A percentile compares a stretch with the other conserved stretches of the same genome.
phyloP scores from a whole-genome alignment of 2,329 filamentous ascomycete genomes.

The Grosmannia huntii region DNA sequence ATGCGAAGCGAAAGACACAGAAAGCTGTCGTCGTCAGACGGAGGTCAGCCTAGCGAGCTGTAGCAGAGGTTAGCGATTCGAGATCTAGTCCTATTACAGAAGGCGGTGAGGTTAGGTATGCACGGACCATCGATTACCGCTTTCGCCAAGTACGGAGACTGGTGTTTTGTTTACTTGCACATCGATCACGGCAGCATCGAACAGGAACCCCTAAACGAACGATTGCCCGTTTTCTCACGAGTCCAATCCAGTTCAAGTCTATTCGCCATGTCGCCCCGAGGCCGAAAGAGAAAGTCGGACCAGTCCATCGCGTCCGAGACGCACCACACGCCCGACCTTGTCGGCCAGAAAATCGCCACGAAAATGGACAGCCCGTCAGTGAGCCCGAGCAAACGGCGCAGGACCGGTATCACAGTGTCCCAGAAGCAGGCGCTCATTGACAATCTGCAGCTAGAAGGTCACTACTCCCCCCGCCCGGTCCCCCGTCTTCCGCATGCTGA shows the following conservation, averaged over 20 bases:
- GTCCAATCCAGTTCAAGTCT: too few species aligned
- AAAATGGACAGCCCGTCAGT: conserved; percentile 23
- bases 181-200: not conserved
- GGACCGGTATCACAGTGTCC: conserved; percentile 46
- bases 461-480: conserved; percentile 16
- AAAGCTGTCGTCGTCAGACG: conserved; percentile 15
- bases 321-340: conserved; percentile 13
- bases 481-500: not conserved
- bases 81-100: conserved; percentile 1
- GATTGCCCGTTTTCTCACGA: too few species aligned
- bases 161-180: conserved; percentile 9
- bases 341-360: conserved; percentile 19
- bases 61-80: not conserved
- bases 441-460: conserved; percentile 81
- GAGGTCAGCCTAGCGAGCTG: conserved; percentile 10
- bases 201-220: too few species aligned
- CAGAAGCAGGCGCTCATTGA: conserved; percentile 84
- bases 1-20: not conserved
- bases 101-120: conserved; percentile 7
- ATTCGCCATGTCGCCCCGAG: conserved; percentile 32
- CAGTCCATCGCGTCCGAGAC: conserved; percentile 18
- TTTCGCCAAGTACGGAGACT: conserved; percentile 1
- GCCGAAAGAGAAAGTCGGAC: conserved; percentile 33
- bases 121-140: conserved; percentile 8
- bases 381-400: conserved; percentile 52